A percentile compares a stretch with the other conserved stretches of the same genome.
These are phyloP conservation scores for Penicillium subrubescens DNA, from an alignment of 495 filamentous ascomycete genomes.

Conservation along the genomic window DNA sequence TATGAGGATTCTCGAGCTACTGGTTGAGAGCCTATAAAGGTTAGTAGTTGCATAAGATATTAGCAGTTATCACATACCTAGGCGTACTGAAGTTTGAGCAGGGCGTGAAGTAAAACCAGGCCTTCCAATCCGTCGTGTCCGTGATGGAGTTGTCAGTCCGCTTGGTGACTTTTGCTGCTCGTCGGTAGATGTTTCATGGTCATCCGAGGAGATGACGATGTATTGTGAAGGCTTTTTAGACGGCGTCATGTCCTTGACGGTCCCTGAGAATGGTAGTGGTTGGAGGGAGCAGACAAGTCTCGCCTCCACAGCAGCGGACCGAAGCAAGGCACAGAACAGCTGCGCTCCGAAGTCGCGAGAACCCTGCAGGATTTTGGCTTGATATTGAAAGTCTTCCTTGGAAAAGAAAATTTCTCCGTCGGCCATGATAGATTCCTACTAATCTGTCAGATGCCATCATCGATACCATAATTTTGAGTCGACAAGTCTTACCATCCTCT, in stretches of 20 bases:
- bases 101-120: constrained; percentile 40
- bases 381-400: constrained; percentile 67
- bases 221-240: constrained; percentile 38
- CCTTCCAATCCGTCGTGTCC: constrained; percentile 44
- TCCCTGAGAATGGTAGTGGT: constrained; percentile 69
- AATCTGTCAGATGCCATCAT: constrained; percentile 7
- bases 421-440: constrained; percentile 39
- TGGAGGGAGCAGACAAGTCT: constrained; percentile 93
- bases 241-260: constrained; percentile 51
- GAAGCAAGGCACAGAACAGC: constrained; percentile 83
- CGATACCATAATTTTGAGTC: not conserved
- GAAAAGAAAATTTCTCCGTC: constrained; percentile 53
- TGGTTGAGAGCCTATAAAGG: constrained; percentile 21
- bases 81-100: constrained; percentile 11
- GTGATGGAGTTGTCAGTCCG: constrained; percentile 21
- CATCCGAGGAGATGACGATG: constrained; percentile 44
- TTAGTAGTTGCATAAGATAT: constrained; percentile 8
- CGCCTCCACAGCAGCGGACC: constrained; percentile 75
- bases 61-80: constrained; percentile 6
- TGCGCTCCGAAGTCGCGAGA: constrained; percentile 90
- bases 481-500: constrained; percentile 47
- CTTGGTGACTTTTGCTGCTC: constrained; percentile 16
- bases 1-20: constrained; percentile 55
- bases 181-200: constrained; percentile 36
- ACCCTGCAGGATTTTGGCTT: constrained; percentile 66